phyloP scores from a whole-genome alignment of 2,329 filamentous ascomycete genomes.

The Fusarium hainanense region DNA sequence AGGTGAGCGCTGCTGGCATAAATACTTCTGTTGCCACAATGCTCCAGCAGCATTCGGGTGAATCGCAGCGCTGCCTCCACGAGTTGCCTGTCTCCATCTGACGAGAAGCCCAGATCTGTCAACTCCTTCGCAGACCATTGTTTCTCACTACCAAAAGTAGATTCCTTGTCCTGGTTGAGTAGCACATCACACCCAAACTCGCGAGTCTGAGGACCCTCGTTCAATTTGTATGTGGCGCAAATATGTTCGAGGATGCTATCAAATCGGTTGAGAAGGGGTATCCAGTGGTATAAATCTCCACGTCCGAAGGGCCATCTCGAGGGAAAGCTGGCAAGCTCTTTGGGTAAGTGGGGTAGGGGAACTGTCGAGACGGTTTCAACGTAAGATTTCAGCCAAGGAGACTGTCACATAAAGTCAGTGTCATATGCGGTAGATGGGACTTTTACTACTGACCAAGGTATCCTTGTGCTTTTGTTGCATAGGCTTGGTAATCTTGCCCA shows the following conservation, averaged over 20 bases:
- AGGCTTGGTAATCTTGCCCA: slow-evolving; percentile 76
- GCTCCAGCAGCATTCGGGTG: slow-evolving; percentile 87
- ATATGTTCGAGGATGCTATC: slow-evolving; percentile 88
- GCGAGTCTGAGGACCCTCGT: slow-evolving; percentile 81
- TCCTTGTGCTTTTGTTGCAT: slow-evolving; percentile 75
- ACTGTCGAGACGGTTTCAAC: slow-evolving; percentile 75
- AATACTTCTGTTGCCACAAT: slow-evolving; percentile 95
- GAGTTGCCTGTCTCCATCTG: slow-evolving; percentile 83
- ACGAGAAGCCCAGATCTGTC: slow-evolving; percentile 69
- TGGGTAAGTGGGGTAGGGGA: slow-evolving; percentile 80
- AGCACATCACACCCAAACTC: slow-evolving; percentile 78
- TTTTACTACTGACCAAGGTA: slow-evolving; percentile 65
- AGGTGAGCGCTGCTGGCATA: slow-evolving; percentile 94
- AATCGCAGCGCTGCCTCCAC: slow-evolving; percentile 85
- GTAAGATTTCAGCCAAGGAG: slow-evolving; percentile 86
- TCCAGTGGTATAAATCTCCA: slow-evolving; percentile 98
- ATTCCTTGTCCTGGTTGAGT: slow-evolving; percentile 65
- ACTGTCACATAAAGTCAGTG: slow-evolving; percentile 64
- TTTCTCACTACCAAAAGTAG: slow-evolving; percentile 61
- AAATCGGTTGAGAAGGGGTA: slow-evolving; percentile 91
- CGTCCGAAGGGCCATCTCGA: slow-evolving; percentile 93
- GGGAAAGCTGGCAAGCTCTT: slow-evolving; percentile 82
- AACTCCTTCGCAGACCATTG: slow-evolving; percentile 61
- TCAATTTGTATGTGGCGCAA: slow-evolving; percentile 81
- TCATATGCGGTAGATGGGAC: slow-evolving; percentile 11